phyloP scores from a whole-genome alignment of 257 asterid species.

The Orobanche coerulescens region DNA sequence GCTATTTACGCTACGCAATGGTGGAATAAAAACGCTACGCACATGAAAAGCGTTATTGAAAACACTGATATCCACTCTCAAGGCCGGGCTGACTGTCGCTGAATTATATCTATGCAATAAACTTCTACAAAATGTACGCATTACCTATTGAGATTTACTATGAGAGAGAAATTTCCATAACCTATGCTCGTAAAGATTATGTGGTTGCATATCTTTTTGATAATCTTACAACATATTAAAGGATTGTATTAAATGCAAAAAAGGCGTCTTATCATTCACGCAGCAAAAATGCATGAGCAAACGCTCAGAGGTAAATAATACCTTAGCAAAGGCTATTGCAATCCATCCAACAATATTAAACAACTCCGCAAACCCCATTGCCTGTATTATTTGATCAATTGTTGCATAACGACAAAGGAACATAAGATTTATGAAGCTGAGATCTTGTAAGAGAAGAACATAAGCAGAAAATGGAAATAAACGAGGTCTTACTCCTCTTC shows the following conservation, averaged over 20 bases:
- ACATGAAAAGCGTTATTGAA: too few species aligned
- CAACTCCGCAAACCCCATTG: constrained; percentile 71
- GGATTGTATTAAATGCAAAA: neutral
- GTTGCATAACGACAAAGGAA: constrained; percentile 13
- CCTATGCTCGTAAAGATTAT: too few species aligned
- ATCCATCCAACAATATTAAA: constrained; percentile 64
- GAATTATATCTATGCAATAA: too few species aligned
- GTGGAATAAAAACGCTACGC: too few species aligned
- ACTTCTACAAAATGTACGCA: too few species aligned
- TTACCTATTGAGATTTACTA: too few species aligned
- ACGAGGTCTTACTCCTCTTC: constrained; percentile 57
- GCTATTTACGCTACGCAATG: too few species aligned
- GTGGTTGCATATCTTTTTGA: neutral
- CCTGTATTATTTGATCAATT: constrained; percentile 36
- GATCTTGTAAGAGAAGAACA: neutral
- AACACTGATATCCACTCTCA: too few species aligned
- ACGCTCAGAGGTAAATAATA: constrained; percentile 13
- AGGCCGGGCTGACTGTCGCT: too few species aligned
- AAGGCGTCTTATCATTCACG: neutral
- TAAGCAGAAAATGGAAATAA: constrained; percentile 1
- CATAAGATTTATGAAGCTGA: neutral
- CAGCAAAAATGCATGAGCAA: neutral
- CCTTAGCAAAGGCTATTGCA: constrained; percentile 66
- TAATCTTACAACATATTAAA: neutral
- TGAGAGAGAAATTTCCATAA: too few species aligned